Base-by-base conservation (phyloP, 2,329 filamentous ascomycete genomes). In the Colletotrichum chrysophilum region DNA sequence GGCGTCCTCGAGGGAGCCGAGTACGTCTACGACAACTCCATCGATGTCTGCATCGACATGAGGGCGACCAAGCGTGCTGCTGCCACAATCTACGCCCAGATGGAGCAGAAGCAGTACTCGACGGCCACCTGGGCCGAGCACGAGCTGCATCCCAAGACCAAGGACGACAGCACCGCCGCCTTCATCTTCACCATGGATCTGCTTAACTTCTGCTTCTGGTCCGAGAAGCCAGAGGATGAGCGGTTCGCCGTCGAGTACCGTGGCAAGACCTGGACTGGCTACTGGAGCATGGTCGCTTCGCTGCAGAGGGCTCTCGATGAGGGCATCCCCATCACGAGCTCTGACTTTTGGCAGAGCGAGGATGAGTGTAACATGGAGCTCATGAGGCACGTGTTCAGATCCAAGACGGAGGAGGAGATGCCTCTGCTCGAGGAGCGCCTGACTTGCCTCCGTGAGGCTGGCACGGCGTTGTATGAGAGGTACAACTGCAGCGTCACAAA, bases 171-270 rank as follows among this genome's bases (percentile, higher is more conserved):
- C 66, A 96, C 95, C 0, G 92, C 98, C 26, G 93, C 95, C 77
- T 98, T 99, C 83, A 96, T 99, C 80, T 98, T 99, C 83, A 95
- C 95, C 24, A 98, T 99, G 95, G 97, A 99, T 83, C 85, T 99
- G 32, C 87, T 99, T 66, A 99, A 99, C 83, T 99, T 98, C 82
- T 97, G 94, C 26, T 99, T 99, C 84, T 99, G 97, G 97, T 97
- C 95, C 16, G 93, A 95, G 68, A 82, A 85, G 60, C 84, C 88
- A 1, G 93, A 94, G 13, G 89, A 92, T 7, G 92, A 96, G 80
- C 90, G 95, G 13, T 99, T 96, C 83, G 91, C 94, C 12, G 90
- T 99, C 56, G 93, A 95, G 73, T 98, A 98, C 84, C 91, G 90
- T 61, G 96, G 92, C 32, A 93, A 91, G 84, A 91, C 86, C 73